Evolutionary conservation across 2,329 filamentous ascomycete species (phyloP).

Genomic region (Zymoseptoria pseudotritici): DNA sequence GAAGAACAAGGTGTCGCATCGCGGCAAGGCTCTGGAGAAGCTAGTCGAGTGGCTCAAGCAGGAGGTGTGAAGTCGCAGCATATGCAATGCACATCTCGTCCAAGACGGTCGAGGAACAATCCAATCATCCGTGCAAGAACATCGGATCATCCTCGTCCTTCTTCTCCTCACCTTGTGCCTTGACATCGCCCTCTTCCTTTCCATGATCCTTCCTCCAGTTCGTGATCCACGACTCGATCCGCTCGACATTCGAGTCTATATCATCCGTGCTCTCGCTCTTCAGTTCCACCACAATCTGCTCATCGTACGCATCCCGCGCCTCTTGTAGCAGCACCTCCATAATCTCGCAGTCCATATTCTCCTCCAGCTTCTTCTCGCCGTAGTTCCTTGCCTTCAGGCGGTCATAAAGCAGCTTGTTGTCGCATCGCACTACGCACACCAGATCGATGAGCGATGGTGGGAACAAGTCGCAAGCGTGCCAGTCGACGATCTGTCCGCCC

Average conservation of each 20-base stretch:
- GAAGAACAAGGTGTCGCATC: slow-evolving; percentile 92
- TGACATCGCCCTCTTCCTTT: slow-evolving; percentile 23
- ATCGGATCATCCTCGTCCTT: slow-evolving; percentile 30
- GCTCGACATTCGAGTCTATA: slow-evolving; percentile 80
- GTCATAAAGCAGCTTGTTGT: slow-evolving; percentile 76
- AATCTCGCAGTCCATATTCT: slow-evolving; percentile 95
- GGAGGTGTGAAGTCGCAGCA: slow-evolving; percentile 18
- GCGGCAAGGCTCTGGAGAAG: slow-evolving; percentile 78
- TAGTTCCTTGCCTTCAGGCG: slow-evolving; percentile 72
- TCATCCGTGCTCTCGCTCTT: slow-evolving; percentile 74
- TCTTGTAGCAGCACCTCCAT: slow-evolving; percentile 93
- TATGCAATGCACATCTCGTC: not conserved
- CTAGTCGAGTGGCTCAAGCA: slow-evolving; percentile 63
- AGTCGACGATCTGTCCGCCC: slow-evolving; percentile 88
- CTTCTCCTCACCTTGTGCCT: slow-evolving; percentile 17
- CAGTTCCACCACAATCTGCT: slow-evolving; percentile 82
- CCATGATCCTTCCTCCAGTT: slow-evolving; percentile 69
- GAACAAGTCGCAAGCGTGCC: slow-evolving; percentile 96
- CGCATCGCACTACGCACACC: slow-evolving; percentile 80
- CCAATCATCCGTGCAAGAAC: slow-evolving; percentile 29
- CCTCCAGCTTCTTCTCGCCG: slow-evolving; percentile 78
- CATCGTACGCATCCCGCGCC: slow-evolving; percentile 76
- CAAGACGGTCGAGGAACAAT: not conserved
- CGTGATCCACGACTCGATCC: slow-evolving; percentile 73
- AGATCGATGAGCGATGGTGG: slow-evolving; percentile 91